Conservation (phyloP, 305 asterid species). For the Solanum hybrid region DNA sequence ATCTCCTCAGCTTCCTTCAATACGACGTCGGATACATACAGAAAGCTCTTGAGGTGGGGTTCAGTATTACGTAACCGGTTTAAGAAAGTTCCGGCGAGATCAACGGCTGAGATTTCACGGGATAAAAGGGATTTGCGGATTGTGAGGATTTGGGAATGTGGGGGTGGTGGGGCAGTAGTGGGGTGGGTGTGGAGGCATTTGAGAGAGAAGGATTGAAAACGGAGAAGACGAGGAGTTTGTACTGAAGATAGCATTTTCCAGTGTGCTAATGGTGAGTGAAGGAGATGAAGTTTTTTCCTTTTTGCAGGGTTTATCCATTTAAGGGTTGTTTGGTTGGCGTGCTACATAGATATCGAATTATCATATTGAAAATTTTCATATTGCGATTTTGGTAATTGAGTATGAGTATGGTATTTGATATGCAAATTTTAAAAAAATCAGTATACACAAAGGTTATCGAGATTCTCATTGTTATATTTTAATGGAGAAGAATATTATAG, state of each 20-base stretch:
- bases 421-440: neutral
- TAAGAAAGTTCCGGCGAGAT: slow-evolving; percentile 56
- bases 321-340: neutral
- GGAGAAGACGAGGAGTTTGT: slow-evolving; percentile 41
- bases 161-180: slow-evolving; percentile 14
- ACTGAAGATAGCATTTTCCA: slow-evolving; percentile 53
- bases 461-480: accelerated
- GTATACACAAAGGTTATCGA: neutral
- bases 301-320: neutral
- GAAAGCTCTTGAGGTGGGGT: slow-evolving; percentile 70
- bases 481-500: neutral
- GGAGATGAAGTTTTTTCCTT: neutral
- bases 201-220: slow-evolving; percentile 23
- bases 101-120: slow-evolving; percentile 60
- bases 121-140: slow-evolving; percentile 67
- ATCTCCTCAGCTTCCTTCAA: slow-evolving; percentile 63
- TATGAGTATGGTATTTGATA: neutral
- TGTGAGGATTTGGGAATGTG: slow-evolving; percentile 60
- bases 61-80: slow-evolving; percentile 67
- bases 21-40: slow-evolving; percentile 48
- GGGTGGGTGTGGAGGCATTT: slow-evolving; percentile 45
- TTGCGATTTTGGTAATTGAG: neutral
- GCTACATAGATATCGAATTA: neutral
- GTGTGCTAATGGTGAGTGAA: neutral
- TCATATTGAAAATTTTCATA: neutral